Base-by-base conservation (phyloP, 257 asterid species). In the Primulina eburnea region DNA sequence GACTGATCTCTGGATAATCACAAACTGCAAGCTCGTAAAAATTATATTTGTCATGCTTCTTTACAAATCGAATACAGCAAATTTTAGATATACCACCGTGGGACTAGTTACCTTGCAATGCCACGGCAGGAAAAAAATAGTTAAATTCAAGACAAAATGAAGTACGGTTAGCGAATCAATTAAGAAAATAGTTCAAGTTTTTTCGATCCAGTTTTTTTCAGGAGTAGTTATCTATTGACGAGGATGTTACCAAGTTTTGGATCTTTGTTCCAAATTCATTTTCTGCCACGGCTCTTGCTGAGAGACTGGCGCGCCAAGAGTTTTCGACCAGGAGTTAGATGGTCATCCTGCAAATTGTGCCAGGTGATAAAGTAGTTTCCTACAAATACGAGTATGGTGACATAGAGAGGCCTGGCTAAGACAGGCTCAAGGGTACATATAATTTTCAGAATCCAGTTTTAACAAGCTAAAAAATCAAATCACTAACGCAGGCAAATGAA, bases 251-350 rank as follows among this genome's bases (percentile, higher is more conserved):
- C 89, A 73, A 73, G 57, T 53, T 7, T 55, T 53, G 62, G 67
- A 60, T 65, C 70, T 62, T 30, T 33, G 60, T 28, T 33, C 71
- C 76, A 55, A 38, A 16, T 64, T 86, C 86, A 89, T 80, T 77
- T 89, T 75, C 80, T 87, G 62, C 94, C 92, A 60, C 83, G 86
- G 77, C 78, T 84, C 80, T 84, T 89, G 90, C 84, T 89, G 76
- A 87, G 85, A 71, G 99, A 90, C 79, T 86, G 83, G 21, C 78
- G 84, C 8, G 94, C 81, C 92, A 93, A 75, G 78, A 86, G 96
- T 80, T 90, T 92, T 64, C 72, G 81, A 62, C 86, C 77, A 67
- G 89, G 86, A 74, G 87, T 70, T 34, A 78, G 84, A 74, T 89
- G 95, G 69, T 90, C 97, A 80, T 88, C 97, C 99, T 93, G 96